These are phyloP conservation scores for Dalechampia spathulata DNA, from an alignment of 441 rosid genomes.

Conservation along the genomic window DNA sequence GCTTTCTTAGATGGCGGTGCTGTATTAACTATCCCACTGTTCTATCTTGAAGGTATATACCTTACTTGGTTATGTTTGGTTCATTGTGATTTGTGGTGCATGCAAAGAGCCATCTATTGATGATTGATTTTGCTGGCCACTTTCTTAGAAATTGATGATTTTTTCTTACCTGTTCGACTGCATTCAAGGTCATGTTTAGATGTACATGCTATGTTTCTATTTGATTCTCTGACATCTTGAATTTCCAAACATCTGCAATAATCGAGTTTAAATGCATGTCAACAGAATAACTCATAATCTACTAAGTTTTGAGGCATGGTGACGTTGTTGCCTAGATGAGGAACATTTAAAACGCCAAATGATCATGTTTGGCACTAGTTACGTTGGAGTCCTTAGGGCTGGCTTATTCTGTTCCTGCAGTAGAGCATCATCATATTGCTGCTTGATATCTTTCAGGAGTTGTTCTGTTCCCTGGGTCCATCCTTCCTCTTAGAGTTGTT, in stretches of 20 bases:
- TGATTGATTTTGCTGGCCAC: too few species aligned
- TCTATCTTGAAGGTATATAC: conserved; percentile 69
- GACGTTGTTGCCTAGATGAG: background rate
- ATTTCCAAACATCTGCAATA: background rate
- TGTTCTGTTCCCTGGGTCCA: conserved; percentile 90
- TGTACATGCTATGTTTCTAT: too few species aligned
- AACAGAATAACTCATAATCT: background rate
- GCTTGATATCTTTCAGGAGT: conserved; percentile 51
- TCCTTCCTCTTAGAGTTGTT: conserved; percentile 79
- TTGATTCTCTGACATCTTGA: too few species aligned
- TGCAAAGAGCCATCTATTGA: too few species aligned
- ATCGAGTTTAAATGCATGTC: background rate
- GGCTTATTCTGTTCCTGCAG: background rate
- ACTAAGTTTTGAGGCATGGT: background rate
- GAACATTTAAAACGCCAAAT: background rate
- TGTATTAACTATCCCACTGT: conserved; percentile 55
- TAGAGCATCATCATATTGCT: conserved; percentile 3
- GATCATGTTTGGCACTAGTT: background rate
- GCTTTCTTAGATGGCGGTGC: conserved; percentile 81
- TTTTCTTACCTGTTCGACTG: too few species aligned
- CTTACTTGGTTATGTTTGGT: background rate
- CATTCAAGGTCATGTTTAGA: too few species aligned
- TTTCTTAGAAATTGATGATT: too few species aligned
- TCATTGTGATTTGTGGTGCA: too few species aligned
- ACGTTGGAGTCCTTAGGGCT: background rate